Base-by-base conservation (phyloP, 73 alveolate species). In the Effrenium voratum region DNA sequence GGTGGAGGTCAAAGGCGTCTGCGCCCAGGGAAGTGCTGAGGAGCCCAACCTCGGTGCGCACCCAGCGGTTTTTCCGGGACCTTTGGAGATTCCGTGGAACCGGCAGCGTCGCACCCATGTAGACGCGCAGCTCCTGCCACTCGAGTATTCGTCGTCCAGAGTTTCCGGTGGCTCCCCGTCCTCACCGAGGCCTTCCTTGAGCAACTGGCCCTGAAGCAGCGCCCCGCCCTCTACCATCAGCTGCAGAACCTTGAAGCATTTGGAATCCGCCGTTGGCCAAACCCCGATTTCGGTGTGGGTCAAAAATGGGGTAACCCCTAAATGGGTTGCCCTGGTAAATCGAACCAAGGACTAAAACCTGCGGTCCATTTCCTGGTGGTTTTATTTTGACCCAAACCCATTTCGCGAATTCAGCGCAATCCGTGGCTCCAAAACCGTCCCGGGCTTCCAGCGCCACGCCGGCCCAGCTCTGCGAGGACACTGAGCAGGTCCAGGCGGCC, bases 211-310 rank as follows among this genome's bases (percentile, higher is more conserved):
- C 75, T 90, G 96, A 5, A 90, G 87, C 6, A 90, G 87, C 26
- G 96, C 96, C 5, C 96, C 96, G 15, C 96, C 96, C 52, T 90
- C 96, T 41, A 90, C 96, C 96, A 90, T 90, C 52, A 90, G 96
- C 73, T 90, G 96, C 43, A 90, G 57, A 32, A 90, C 87, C 96
- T 90, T 26, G 26, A 30, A 57, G n/a, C 26, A 5, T 57, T 57
- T 57, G 16, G 10, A 57, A 24, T 30, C 70, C 1, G 16, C 70
- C 70, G 70, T 57, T 30, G 70, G 70, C 26, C 70, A 57, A 57
- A 22, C n/a, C 70, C 26, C 30, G 2, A 1, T 22, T 57, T 22
- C 1, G 28, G 19, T 52, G 66, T 19, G 19, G 28, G 66, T 10
- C 66, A 52, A 52, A 52, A n/a, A n/a, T n/a, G n/a, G n/a, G n/a